A percentile compares a stretch with the other conserved stretches of the same genome.
phyloP scores from a whole-genome alignment of 164 flowering plant genomes.

The Vitis cinerea region DNA sequence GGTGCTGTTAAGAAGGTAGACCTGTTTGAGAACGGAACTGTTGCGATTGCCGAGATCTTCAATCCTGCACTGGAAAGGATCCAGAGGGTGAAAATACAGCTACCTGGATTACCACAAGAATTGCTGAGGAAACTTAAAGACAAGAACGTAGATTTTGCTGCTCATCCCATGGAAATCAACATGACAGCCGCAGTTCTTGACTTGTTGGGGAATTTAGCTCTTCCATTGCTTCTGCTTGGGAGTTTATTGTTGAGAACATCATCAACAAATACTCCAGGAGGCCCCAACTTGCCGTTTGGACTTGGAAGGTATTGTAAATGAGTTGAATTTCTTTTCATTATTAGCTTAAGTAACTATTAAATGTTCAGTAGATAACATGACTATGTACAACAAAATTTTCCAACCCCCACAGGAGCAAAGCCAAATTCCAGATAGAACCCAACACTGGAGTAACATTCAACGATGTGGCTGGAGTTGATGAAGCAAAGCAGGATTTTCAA shows the following conservation, averaged over 20 bases:
- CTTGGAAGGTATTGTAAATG: conserved; percentile 41
- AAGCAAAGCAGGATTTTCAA: conserved; percentile 72
- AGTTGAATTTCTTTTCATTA: neutral
- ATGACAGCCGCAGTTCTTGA: conserved; percentile 42
- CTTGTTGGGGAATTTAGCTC: conserved; percentile 57
- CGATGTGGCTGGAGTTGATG: conserved; percentile 79
- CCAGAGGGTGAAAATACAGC: conserved; percentile 65
- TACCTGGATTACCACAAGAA: conserved; percentile 58
- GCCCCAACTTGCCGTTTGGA: conserved; percentile 62
- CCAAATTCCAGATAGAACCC: conserved; percentile 73
- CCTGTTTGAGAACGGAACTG: conserved; percentile 60
- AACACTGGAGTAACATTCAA: conserved; percentile 77
- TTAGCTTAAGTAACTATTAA: neutral
- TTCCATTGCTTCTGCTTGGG: conserved; percentile 60
- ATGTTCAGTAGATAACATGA: neutral
- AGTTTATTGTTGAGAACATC: conserved; percentile 31
- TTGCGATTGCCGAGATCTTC: conserved; percentile 63
- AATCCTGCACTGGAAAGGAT: conserved; percentile 49
- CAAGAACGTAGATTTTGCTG: conserved; percentile 68
- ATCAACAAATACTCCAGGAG: conserved; percentile 34
- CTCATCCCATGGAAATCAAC: conserved; percentile 49
- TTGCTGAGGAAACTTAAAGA: conserved; percentile 60
- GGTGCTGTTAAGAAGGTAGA: conserved; percentile 67
- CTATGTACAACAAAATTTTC: neutral
- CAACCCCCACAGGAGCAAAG: conserved; percentile 44